These are phyloP conservation scores for Pyrrhoderma noxium DNA, from an alignment of 1,284 basidiomycete genomes.

Conservation along the genomic window DNA sequence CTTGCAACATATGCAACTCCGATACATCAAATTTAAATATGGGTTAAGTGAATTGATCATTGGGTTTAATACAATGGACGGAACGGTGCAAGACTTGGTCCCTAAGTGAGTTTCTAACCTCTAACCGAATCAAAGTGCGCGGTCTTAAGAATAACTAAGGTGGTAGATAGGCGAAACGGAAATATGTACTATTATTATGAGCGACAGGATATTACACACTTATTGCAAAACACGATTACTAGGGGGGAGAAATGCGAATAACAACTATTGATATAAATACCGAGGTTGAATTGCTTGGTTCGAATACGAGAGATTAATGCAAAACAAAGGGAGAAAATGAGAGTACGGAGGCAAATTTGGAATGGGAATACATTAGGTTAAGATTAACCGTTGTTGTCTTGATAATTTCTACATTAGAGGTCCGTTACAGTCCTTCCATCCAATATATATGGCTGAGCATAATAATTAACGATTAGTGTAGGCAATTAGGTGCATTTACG, in stretches of 20 bases:
- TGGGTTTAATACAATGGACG: too few relatives aligned
- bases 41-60: too few relatives aligned
- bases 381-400: background rate
- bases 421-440: conserved; percentile 3
- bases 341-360: background rate
- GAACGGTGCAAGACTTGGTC: background rate
- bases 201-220: too few relatives aligned
- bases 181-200: too few relatives aligned
- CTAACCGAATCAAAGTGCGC: too few relatives aligned
- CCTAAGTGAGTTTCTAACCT: too few relatives aligned
- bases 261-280: conserved; percentile 14
- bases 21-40: too few relatives aligned
- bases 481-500: conserved; percentile 7
- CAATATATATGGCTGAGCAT: background rate
- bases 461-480: conserved; percentile 9
- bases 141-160: too few relatives aligned
- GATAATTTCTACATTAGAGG: conserved; percentile 1
- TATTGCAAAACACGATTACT: too few relatives aligned
- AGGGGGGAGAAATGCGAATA: conserved; percentile 1
- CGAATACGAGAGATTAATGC: background rate
- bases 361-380: conserved; percentile 4
- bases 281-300: background rate
- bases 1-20: too few relatives aligned
- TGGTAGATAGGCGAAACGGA: too few relatives aligned
- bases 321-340: background rate